Evolutionary conservation across 116 monocot species (phyloP).

Genomic region (Trichopus zeylanicus): DNA sequence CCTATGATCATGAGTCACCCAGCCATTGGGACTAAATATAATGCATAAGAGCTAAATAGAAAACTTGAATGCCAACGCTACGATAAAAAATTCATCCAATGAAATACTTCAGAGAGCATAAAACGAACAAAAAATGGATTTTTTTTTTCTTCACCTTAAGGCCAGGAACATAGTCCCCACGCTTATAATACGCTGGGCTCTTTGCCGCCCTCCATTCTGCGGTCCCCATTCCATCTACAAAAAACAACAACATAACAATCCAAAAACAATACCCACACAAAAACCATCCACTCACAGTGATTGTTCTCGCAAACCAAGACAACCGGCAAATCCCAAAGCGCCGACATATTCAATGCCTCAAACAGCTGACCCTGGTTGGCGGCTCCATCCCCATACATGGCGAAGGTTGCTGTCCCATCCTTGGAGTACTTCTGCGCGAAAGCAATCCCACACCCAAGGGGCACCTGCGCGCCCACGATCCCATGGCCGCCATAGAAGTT

Average conservation of each 20-base stretch:
- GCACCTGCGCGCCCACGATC: conserved; percentile 93
- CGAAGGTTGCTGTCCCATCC: conserved; percentile 68
- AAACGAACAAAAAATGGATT: background rate
- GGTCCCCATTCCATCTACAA: conserved; percentile 95
- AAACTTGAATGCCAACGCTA: too few species aligned
- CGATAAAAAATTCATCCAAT: too few species aligned
- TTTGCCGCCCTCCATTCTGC: conserved; percentile 96
- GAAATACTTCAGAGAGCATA: too few species aligned
- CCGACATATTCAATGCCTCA: conserved; percentile 87
- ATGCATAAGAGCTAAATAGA: too few species aligned
- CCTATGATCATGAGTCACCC: too few species aligned
- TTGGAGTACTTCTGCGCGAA: conserved; percentile 87
- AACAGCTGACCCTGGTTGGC: conserved; percentile 97
- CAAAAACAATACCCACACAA: background rate
- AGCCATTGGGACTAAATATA: too few species aligned
- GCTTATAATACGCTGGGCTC: conserved; percentile 89
- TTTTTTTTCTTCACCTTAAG: conserved; percentile 44
- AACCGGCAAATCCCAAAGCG: conserved; percentile 81
- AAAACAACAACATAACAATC: background rate
- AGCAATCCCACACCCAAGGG: conserved; percentile 84
- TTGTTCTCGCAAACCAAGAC: conserved; percentile 95
- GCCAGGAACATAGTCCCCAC: conserved; percentile 93
- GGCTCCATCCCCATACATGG: conserved; percentile 86
- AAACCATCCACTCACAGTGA: conserved; percentile 50
- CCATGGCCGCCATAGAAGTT: conserved; percentile 92